Base-by-base conservation (phyloP, 2,329 filamentous ascomycete species). In the Ascochyta lentis region DNA sequence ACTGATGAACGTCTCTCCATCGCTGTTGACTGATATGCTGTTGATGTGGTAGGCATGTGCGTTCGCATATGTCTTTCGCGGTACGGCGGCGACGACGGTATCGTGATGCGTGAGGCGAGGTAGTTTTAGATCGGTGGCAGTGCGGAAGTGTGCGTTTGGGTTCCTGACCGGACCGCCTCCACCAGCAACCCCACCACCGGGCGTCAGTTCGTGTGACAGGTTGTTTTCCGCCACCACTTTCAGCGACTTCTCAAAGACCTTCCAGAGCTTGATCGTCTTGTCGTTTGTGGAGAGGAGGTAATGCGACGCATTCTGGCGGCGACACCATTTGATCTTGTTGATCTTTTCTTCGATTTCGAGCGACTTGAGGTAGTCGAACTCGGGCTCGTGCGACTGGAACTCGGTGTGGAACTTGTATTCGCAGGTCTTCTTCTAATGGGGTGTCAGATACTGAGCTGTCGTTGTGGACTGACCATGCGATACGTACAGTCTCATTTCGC, bases 271-370 rank as follows among this genome's bases (percentile, higher is more conserved):
- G 85, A 99, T 99, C 38, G 95, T 99, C 84, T 99, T 99, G 83
- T 99, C 95, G 76, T 99, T 99, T 69, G 95, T 99, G 39, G 95
- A 98, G 54, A 99, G 86, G 48, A 99, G 87, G 78, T 96, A 99
- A 81, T 99, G 95, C 52, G 95, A 98, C 59, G 94, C 91, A 83
- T 99, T 99, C 80, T 98, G 94, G 79, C 95, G 89, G 74, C 90
- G 89, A 78, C 95, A 99, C 95, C 95, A 99, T 79, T 98, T 99
- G 81, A 99, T 99, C 84, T 99, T 99, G 85, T 99, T 99, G 85
- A 99, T 99, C 83, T 99, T 99, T 80, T 99, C 95, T 84, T 99
- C 95, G 74, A 99, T 99, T 80, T 99, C 95, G 68, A 99, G 85
- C 31, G 95, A 99, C 80, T 99, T 99, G 65, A 99, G 86, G 77